These are phyloP conservation scores for Euphorbia celastroides DNA, from an alignment of 441 rosid species.

Conservation along the genomic window DNA sequence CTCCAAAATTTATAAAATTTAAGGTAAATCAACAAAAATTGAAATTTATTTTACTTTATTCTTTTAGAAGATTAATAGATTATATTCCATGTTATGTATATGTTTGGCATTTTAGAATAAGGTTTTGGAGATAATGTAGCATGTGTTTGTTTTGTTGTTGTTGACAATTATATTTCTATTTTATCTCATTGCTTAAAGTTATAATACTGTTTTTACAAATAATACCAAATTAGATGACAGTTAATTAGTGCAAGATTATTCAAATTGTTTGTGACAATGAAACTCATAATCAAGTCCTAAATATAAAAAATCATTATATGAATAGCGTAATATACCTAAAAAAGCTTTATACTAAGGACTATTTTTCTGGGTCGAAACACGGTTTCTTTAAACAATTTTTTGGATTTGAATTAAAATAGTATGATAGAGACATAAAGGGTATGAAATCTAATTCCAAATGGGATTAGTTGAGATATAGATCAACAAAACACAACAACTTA, in stretches of 20 bases:
- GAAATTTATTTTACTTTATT: no score
- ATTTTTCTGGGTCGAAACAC: no score
- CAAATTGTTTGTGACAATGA: background rate
- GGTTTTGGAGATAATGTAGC: slow-evolving; percentile 1
- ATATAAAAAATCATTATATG: no score
- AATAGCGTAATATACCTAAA: no score
- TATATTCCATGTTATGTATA: background rate
- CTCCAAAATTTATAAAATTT: background rate
- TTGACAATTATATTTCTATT: background rate
- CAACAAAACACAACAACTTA: slow-evolving; percentile 41
- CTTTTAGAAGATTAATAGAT: background rate
- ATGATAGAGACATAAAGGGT: background rate
- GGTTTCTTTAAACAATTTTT: no score
- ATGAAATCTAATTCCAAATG: slow-evolving; percentile 12
- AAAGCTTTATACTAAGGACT: no score
- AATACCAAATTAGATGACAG: background rate
- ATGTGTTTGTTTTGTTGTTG: background rate
- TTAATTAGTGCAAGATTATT: background rate
- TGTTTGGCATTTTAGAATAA: background rate
- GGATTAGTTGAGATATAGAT: slow-evolving; percentile 36
- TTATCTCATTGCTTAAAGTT: background rate
- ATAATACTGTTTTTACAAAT: background rate
- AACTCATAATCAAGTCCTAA: no score
- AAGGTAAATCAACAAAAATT: background rate
- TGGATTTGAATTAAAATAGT: background rate